A percentile compares a stretch with the other conserved stretches of the same genome.
Evolutionary conservation across 1,284 basidiomycete species (phyloP).

Genomic region (Marasmius tenuissimus): DNA sequence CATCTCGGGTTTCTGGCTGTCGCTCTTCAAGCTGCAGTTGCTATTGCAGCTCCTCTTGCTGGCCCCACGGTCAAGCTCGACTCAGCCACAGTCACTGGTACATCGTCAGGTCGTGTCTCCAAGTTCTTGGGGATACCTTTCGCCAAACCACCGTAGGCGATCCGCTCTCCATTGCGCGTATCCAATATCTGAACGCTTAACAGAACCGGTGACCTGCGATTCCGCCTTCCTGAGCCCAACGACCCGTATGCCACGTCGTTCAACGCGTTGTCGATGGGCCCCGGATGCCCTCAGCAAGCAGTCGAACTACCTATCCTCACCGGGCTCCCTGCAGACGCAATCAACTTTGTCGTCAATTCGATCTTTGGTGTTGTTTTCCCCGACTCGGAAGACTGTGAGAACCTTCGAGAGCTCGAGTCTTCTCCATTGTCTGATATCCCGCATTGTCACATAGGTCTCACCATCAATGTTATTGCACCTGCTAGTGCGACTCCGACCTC

Average conservation of each 20-base stretch:
- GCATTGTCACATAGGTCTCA: constrained; percentile 14
- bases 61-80: constrained; percentile 38
- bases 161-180: constrained; percentile 18
- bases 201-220: constrained; percentile 37
- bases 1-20: constrained; percentile 1
- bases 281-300: constrained; percentile 50
- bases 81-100: constrained; percentile 39
- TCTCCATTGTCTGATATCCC: not conserved
- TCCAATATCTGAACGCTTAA: constrained; percentile 2
- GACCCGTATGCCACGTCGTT: constrained; percentile 39
- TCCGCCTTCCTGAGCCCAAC: constrained; percentile 45
- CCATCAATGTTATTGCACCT: constrained; percentile 28
- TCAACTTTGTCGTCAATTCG: constrained; percentile 36
- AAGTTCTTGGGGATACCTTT: constrained; percentile 56
- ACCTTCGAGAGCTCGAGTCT: not conserved
- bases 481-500: constrained; percentile 33
- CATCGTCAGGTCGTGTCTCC: constrained; percentile 23
- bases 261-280: constrained; percentile 42
- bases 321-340: constrained; percentile 30
- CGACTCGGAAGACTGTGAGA: constrained; percentile 49
- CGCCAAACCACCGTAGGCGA: constrained; percentile 41
- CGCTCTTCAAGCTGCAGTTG: not conserved
- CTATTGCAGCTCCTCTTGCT: constrained; percentile 19
- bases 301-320: constrained; percentile 31
- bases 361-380: constrained; percentile 32